Base-by-base conservation (phyloP, 176 grass and related monocot genomes). In the Carex myosuroides region DNA sequence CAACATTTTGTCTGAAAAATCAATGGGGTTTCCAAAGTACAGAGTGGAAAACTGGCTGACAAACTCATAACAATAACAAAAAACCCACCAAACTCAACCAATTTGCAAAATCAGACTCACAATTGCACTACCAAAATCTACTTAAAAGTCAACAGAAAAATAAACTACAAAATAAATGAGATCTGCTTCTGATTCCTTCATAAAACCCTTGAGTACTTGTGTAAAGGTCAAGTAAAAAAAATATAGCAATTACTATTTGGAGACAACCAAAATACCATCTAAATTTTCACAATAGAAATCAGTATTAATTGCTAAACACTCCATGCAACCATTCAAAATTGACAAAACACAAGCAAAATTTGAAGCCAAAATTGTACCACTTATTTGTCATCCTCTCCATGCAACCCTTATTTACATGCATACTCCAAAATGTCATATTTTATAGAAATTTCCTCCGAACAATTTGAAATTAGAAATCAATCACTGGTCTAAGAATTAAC, bases 51-150 rank as follows among this genome's bases (percentile, higher is more conserved):
- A 78, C 14, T 14, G 2, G 13, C 14, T 3, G 7, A 57, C 3
- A 5, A 78, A 33, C n/a, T 78, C 14, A 57, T 57, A 13, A 55
- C 22, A 21, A 32, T 14, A 57, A 56, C 50, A 57, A 18, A 74
- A 11, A 72, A 22, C 9, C 13, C 12, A 3, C 5, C 18, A 52
- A 77, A 55, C 29, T 26, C 13, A 78, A 78, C 73, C 22, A 57
- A 78, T 18, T 57, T 78, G 21, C 50, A 76, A 78, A 78, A 55
- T 55, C 4, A 78, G 20, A 57, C 73, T 55, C 72, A 77, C 22
- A 77, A 77, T 30, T 57, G 26, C 52, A 18, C 26, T 33, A 55
- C 21, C 24, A 30, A 33, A 32, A 78, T 77, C 44, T 77, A 56
- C 13, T 56, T 14, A 32, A 17, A 77, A 71, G 48, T 12, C 21